Evolutionary conservation across 768 basidiomycete genomes (phyloP).

Genomic region (Boletellus emodensis): DNA sequence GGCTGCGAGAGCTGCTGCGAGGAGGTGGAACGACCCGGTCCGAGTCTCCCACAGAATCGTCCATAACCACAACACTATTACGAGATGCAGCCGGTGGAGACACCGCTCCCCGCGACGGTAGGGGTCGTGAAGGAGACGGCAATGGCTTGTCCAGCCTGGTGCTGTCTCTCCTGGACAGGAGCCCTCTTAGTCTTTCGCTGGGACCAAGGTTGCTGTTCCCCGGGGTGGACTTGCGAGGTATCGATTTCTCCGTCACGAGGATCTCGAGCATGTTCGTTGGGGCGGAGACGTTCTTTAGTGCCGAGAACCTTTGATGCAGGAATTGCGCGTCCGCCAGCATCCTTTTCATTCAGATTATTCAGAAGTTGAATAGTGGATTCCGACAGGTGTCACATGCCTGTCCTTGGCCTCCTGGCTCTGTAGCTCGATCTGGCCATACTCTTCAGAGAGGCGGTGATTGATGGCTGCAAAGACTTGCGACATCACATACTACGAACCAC

Average conservation of each 20-base stretch:
- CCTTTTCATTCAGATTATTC: constrained; percentile 38
- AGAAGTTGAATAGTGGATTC: constrained; percentile 7
- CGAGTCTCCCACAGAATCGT: constrained; percentile 10
- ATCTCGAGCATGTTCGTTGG: constrained; percentile 80
- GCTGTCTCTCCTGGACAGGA: constrained; percentile 30
- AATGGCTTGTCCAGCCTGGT: constrained; percentile 26
- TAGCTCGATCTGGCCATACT: constrained; percentile 78
- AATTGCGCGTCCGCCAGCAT: constrained; percentile 76
- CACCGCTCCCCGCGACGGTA: constrained; percentile 17
- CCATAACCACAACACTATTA: constrained; percentile 10
- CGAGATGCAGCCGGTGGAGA: constrained; percentile 6
- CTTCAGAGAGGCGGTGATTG: constrained; percentile 85
- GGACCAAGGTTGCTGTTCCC: constrained; percentile 25
- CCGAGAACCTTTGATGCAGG: constrained; percentile 70
- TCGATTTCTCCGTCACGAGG: constrained; percentile 76
- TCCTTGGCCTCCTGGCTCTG: constrained; percentile 81
- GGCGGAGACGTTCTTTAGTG: constrained; percentile 66
- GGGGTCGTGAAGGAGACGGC: constrained; percentile 24
- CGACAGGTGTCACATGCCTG: constrained; percentile 45
- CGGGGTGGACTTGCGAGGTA: constrained; percentile 38
- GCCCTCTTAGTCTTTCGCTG: constrained; percentile 37
- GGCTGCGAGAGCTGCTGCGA: constrained; percentile 18
- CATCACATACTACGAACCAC: constrained; percentile 73
- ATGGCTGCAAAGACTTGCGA: constrained; percentile 91
- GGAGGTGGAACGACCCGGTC: constrained; percentile 23